Conservation (phyloP, 352 stramenopile genomes). For the Globisporangium spiculum region DNA sequence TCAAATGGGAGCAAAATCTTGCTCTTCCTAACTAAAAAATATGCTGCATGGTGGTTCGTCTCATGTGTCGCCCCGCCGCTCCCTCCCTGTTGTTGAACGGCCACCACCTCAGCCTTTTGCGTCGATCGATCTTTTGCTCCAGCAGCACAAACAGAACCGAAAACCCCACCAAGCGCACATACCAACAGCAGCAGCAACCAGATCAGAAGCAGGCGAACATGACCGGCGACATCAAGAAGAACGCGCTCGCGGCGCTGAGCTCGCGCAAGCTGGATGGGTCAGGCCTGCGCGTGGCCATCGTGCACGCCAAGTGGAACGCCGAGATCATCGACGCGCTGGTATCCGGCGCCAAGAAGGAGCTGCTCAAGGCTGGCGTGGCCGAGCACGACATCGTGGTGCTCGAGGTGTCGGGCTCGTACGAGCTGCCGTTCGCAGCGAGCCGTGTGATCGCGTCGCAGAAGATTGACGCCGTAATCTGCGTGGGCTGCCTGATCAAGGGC, state of each 20-base stretch:
- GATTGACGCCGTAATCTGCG: constrained; percentile 95
- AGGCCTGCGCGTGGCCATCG: constrained; percentile 77
- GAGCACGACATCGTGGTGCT: constrained; percentile 68
- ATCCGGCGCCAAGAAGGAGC: constrained; percentile 54
- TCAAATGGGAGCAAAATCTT: no score
- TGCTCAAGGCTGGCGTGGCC: constrained; percentile 56
- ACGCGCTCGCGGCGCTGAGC: constrained; percentile 64
- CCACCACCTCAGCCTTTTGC: no score
- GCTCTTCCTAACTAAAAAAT: no score
- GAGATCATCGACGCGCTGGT: constrained; percentile 79
- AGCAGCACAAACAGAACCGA: neutral
- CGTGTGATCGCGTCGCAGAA: constrained; percentile 88
- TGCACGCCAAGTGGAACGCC: constrained; percentile 85
- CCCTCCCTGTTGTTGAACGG: no score
- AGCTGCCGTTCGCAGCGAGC: constrained; percentile 95
- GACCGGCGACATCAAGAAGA: constrained; percentile 70
- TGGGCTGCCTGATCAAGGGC: constrained; percentile 95
- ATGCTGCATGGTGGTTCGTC: no score
- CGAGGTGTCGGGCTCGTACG: constrained; percentile 94
- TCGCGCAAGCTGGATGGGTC: constrained; percentile 75
- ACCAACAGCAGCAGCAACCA: neutral
- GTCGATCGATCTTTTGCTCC: no score
- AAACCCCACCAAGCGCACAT: neutral
- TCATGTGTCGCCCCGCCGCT: no score
- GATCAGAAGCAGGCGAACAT: constrained; percentile 11